phyloP scores from a whole-genome alignment of 1,139 yeast species.

The Yamadazyma triangularis region DNA sequence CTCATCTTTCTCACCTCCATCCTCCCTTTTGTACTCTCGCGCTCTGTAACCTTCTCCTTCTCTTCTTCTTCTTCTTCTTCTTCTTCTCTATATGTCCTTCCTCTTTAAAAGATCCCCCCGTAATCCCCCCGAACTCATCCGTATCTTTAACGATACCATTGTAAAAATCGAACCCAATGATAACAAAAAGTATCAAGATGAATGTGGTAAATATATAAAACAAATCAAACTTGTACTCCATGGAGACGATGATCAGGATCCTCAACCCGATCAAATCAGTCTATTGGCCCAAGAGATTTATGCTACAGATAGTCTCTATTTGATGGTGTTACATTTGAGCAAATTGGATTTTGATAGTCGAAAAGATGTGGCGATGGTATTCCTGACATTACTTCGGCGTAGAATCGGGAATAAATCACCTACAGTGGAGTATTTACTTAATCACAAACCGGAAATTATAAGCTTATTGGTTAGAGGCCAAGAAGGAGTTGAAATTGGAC shows the following conservation, averaged over 20 bases:
- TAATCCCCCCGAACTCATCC: conserved; percentile 79
- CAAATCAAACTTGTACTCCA: conserved; percentile 67
- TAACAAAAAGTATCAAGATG: conserved; percentile 67
- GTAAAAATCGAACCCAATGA: conserved; percentile 60
- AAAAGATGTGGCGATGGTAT: conserved; percentile 73
- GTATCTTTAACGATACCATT: conserved; percentile 70
- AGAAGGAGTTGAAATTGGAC: conserved; percentile 66
- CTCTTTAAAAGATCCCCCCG: conserved; percentile 90
- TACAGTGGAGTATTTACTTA: conserved; percentile 76
- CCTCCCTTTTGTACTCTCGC: no score
- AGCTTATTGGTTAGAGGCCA: conserved; percentile 62
- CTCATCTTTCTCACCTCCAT: no score
- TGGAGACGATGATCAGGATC: conserved; percentile 68
- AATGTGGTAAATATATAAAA: conserved; percentile 61
- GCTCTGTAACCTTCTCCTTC: no score
- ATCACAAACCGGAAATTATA: conserved; percentile 59
- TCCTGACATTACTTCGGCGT: conserved; percentile 74
- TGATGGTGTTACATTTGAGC: conserved; percentile 53
- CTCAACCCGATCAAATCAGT: conserved; percentile 75
- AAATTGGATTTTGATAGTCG: conserved; percentile 84
- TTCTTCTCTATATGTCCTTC: no score
- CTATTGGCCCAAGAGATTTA: conserved; percentile 72
- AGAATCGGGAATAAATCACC: conserved; percentile 76
- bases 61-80: no score
- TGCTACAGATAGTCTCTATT: conserved; percentile 62